Evolutionary conservation across 108 stramenopile species (phyloP).

Genomic region (Conticribra guillardii): DNA sequence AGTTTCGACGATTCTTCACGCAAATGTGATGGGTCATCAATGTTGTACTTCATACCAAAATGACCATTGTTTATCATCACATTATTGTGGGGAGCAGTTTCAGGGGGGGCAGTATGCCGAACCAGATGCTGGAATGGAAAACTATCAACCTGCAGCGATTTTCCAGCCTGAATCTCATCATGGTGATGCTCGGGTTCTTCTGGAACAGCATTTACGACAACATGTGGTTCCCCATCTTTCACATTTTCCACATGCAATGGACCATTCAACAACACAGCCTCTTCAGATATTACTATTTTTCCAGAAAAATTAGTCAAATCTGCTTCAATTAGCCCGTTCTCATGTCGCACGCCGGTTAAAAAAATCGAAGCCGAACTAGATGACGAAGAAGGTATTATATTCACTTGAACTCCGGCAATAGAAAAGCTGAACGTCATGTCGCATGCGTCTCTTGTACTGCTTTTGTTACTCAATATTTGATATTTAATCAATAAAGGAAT

Average conservation of each 20-base stretch:
- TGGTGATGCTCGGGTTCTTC: not conserved
- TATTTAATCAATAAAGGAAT: no score
- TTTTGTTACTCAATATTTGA: no score
- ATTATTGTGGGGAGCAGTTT: not conserved
- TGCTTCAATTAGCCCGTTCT: conserved; percentile 21
- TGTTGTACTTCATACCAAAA: no score
- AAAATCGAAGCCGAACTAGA: not conserved
- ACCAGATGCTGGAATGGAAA: not conserved
- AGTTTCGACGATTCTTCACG: not conserved
- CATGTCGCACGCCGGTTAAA: conserved; percentile 7
- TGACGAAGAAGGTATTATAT: conserved; percentile 5
- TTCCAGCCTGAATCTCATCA: not conserved
- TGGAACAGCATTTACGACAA: not conserved
- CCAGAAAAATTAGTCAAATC: conserved; percentile 22
- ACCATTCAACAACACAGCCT: no score
- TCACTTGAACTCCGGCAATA: conserved; percentile 16
- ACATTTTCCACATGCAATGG: not conserved
- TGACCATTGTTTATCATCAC: not conserved
- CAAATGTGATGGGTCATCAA: conserved; percentile 2
- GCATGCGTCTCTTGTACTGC: no score
- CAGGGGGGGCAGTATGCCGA: not conserved
- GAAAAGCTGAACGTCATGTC: conserved; percentile 31
- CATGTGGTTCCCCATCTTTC: not conserved
- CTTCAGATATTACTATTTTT: conserved; percentile 8
- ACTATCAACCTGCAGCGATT: not conserved